These are phyloP conservation scores for Pseudomonodictys pantanalensis DNA, from an alignment of 495 filamentous ascomycete genomes.

Conservation along the genomic window DNA sequence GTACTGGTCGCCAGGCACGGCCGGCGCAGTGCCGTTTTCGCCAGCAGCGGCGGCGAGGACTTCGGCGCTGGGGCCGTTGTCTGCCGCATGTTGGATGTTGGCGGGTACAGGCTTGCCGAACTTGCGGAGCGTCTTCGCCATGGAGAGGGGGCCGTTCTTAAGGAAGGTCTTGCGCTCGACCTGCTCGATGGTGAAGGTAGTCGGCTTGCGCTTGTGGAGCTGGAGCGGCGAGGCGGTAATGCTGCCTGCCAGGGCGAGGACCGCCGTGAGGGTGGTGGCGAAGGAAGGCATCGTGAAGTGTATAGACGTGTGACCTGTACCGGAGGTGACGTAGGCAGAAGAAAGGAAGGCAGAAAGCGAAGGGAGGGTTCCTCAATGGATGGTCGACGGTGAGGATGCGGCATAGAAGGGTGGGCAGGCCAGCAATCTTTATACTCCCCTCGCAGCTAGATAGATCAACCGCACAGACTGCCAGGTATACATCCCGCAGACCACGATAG, in stretches of 20 bases:
- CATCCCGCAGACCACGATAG: too few relatives aligned
- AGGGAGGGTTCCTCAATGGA: neutral
- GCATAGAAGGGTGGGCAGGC: neutral
- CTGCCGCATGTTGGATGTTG: slow-evolving; percentile 31
- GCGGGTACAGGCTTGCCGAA: slow-evolving; percentile 47
- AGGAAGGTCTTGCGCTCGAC: slow-evolving; percentile 12
- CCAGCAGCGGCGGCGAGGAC: slow-evolving; percentile 46
- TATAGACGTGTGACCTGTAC: neutral
- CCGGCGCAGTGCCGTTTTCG: slow-evolving; percentile 49
- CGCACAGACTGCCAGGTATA: too few relatives aligned
- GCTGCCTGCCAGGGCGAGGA: slow-evolving; percentile 12
- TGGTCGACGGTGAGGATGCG: slow-evolving; percentile 1
- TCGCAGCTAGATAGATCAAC: too few relatives aligned
- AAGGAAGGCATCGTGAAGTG: slow-evolving; percentile 28
- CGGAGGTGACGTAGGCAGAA: slow-evolving; percentile 1
- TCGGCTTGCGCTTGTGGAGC: slow-evolving; percentile 22
- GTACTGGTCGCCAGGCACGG: slow-evolving; percentile 51
- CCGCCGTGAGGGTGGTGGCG: slow-evolving; percentile 12
- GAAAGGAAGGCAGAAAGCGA: slow-evolving; percentile 1
- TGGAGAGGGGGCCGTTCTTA: slow-evolving; percentile 25
- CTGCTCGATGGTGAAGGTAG: slow-evolving; percentile 29
- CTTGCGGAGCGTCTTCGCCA: slow-evolving; percentile 29
- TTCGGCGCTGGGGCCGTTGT: neutral
- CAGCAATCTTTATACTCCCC: neutral
- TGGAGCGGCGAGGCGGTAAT: slow-evolving; percentile 26